Conservation (phyloP, 352 stramenopile genomes). For the Phytophthora macrochlamydospora region DNA sequence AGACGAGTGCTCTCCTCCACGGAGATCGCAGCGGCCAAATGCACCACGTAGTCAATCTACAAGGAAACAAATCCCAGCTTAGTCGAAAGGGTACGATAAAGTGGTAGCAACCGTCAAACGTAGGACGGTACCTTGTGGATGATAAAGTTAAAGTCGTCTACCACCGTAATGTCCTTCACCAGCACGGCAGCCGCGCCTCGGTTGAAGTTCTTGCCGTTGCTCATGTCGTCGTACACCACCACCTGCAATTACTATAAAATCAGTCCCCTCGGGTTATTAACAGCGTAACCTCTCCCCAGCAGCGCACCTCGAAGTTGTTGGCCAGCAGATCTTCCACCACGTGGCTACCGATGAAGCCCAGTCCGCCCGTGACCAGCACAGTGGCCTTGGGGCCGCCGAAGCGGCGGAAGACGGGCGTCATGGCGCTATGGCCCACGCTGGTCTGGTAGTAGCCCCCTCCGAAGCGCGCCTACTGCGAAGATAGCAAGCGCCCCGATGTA, state of each 20-base stretch:
- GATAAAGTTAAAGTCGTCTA: conserved; percentile 81
- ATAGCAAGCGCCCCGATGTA: conserved; percentile 68
- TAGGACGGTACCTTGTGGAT: conserved; percentile 62
- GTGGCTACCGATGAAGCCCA: conserved; percentile 88
- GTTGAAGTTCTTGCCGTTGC: conserved; percentile 89
- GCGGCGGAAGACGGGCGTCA: conserved; percentile 35
- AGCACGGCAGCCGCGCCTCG: conserved; percentile 68
- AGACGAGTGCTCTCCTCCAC: conserved; percentile 85
- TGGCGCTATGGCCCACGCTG: conserved; percentile 28
- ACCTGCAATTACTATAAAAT: conserved; percentile 45
- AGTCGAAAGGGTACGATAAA: not conserved
- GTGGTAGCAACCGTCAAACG: not conserved
- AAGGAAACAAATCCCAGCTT: conserved; percentile 1
- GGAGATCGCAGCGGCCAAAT: conserved; percentile 83
- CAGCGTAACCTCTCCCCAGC: not conserved
- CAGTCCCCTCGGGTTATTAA: not conserved
- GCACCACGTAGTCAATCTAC: conserved; percentile 84
- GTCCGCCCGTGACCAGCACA: conserved; percentile 79
- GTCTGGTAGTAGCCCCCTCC: conserved; percentile 72
- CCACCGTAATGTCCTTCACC: conserved; percentile 85
- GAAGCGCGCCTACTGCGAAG: conserved; percentile 71
- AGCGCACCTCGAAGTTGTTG: conserved; percentile 74
- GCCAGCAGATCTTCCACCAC: conserved; percentile 80
- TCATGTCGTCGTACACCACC: conserved; percentile 89
- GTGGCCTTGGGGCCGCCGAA: conserved; percentile 43